Evolutionary conservation across 1,139 yeast genomes (phyloP), one percentile per base, ranked within the genome.

Genomic region (Nematodospora anomalae): DNA sequence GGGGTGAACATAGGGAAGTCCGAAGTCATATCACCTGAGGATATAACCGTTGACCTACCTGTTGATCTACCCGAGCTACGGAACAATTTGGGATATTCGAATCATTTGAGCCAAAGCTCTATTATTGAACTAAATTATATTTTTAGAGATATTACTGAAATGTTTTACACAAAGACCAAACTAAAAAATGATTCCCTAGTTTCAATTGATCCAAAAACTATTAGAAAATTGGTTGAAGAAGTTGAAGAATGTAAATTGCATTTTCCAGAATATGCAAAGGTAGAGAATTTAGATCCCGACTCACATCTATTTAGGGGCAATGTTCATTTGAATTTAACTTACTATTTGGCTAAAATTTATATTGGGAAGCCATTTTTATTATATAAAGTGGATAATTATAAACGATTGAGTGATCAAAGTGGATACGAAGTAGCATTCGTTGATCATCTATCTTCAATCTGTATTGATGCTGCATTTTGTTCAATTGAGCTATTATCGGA

Each of bases 381-480:
- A 20, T 50, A 47, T 30, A 46, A 49, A 23, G 50, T 50, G 18
- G 54, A 49, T 20, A 49, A 50, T 24, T 39, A 39, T 26, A 32
- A 38, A 21, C 26, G 38, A 21, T 28, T 40, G 6, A 32, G 29
- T 16, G 32, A 36, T 11, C 31, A 34, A 13, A 37, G 35, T 22
- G 43, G 46, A 8, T 42, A 40, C 16, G 50, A 47, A 35, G 34
- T 46, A 3, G 42, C 44, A 4, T 48, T 48, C 33, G 47, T 50
- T 11, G 45, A 50, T 29, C 45, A 50, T 32, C 38, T 50, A 38
- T 43, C 53, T 3, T 48, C 53, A 1, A 45, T 49, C 5, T 50
- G 55, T 28, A 45, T 50, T 16, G 55, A 50, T 36, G 44, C 55
- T 6, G 55, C 55, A 4, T 50, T 48, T 27, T 45, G 49, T 28